Percentiles rank a stretch among this genome's conserved stretches.
phyloP scores from a whole-genome alignment of 371 early-diverging fungal species.

The Nematocida sp. region DNA sequence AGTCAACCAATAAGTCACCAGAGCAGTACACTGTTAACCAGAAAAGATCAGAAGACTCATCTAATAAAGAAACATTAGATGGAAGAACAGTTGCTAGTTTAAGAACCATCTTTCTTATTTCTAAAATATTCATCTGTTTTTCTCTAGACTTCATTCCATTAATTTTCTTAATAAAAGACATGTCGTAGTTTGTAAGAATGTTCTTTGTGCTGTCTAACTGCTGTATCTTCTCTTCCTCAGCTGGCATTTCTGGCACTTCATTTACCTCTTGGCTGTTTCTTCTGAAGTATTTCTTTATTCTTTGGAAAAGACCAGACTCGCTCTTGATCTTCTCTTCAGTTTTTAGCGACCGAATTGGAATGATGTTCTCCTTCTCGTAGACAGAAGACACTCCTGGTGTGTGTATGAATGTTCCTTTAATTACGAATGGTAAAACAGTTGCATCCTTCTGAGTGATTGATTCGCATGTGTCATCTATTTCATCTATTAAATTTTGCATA shows the following conservation, averaged over 20 bases:
- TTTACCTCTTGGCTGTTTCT: background rate
- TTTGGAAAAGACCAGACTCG: background rate
- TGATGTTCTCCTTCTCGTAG: slow-evolving; percentile 46
- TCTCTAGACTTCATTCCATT: slow-evolving; percentile 7
- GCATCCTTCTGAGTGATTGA: background rate
- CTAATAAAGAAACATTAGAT: slow-evolving; percentile 6
- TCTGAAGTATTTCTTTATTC: background rate
- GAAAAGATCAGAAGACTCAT: slow-evolving; percentile 28
- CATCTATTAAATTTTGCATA: background rate
- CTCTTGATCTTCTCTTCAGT: slow-evolving; percentile 1
- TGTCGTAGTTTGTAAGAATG: slow-evolving; percentile 10
- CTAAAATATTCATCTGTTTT: background rate
- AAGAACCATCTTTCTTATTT: slow-evolving; percentile 23
- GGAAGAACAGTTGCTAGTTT: slow-evolving; percentile 4
- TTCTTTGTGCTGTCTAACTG: slow-evolving; percentile 10
- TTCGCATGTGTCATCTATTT: background rate
- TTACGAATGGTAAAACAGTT: background rate
- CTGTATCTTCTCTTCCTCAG: background rate
- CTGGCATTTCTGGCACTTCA: background rate
- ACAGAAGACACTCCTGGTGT: background rate
- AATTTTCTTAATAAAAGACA: background rate
- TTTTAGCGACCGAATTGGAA: slow-evolving; percentile 8
- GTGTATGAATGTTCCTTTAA: background rate
- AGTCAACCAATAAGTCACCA: slow-evolving; percentile 10
- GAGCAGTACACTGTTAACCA: slow-evolving; percentile 18